These are phyloP conservation scores for Apodospora peruviana DNA, from an alignment of 495 filamentous ascomycete species.

Conservation along the genomic window DNA sequence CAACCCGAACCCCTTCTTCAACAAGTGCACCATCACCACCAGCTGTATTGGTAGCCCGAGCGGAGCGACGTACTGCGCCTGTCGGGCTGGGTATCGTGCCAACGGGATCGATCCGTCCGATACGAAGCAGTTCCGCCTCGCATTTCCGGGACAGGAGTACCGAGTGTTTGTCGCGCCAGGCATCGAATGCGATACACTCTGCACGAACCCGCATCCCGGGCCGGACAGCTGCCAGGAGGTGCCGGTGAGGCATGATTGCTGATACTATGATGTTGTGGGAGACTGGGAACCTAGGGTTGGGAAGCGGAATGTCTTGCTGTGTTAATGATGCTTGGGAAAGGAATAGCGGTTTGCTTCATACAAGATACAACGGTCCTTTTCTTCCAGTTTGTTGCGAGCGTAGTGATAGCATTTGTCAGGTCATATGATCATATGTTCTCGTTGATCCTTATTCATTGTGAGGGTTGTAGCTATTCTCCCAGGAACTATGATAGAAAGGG, in stretches of 20 bases:
- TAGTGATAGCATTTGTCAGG: no score
- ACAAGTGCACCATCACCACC: constrained; percentile 22
- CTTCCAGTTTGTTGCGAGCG: no score
- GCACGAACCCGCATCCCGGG: constrained; percentile 11
- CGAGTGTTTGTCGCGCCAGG: constrained; percentile 18
- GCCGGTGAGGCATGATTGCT: constrained; percentile 14
- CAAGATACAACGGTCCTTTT: no score
- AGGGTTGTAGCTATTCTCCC: no score
- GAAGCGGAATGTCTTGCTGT: no score
- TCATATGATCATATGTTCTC: no score
- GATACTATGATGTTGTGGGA: no score
- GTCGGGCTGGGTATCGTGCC: constrained; percentile 17
- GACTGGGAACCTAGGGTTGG: no score
- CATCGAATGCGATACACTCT: constrained; percentile 16
- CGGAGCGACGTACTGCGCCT: constrained; percentile 15
- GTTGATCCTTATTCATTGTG: no score
- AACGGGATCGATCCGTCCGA: constrained; percentile 9
- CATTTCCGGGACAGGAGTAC: constrained; percentile 15
- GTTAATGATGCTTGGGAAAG: no score
- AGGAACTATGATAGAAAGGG: no score
- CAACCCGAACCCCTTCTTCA: constrained; percentile 20
- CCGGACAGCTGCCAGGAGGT: constrained; percentile 18
- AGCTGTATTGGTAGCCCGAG: constrained; percentile 11
- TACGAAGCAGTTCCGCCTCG: constrained; percentile 15
- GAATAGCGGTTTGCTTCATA: no score